A percentile compares a stretch with the other conserved stretches of the same genome.
These are phyloP conservation scores for Harringtonia lauricola DNA, from an alignment of 2,329 filamentous ascomycete genomes.

Conservation along the genomic window DNA sequence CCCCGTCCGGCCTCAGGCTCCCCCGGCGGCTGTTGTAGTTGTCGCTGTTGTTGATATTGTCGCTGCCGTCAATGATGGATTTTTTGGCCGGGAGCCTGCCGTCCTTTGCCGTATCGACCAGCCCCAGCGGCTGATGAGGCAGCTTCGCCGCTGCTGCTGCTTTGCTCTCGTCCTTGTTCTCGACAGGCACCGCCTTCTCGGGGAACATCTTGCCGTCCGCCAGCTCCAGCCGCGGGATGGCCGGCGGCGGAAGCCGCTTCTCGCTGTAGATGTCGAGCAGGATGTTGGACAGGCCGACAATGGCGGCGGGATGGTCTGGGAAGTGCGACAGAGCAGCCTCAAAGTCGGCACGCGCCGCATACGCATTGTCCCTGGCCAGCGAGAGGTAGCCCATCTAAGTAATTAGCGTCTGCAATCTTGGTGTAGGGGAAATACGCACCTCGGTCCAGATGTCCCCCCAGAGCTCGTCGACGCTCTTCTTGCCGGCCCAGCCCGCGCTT, in stretches of 20 bases:
- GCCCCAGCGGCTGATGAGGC: constrained; percentile 35
- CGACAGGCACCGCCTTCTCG: constrained; percentile 7
- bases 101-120: constrained; percentile 18
- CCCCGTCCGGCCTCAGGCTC: background rate
- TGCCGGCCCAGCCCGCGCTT: constrained; percentile 63
- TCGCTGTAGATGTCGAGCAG: constrained; percentile 76
- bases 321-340: constrained; percentile 73
- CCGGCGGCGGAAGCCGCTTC: constrained; percentile 47
- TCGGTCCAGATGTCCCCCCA: constrained; percentile 78
- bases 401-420: too few relatives aligned
- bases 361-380: constrained; percentile 47
- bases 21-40: too few relatives aligned
- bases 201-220: constrained; percentile 19
- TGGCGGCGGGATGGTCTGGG: constrained; percentile 69
- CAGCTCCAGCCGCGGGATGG: constrained; percentile 34
- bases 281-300: constrained; percentile 72
- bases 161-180: background rate
- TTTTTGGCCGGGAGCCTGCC: background rate
- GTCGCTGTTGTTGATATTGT: too few relatives aligned
- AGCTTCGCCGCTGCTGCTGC: constrained; percentile 14
- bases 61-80: background rate
- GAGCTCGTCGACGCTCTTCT: constrained; percentile 71
- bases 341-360: constrained; percentile 64
- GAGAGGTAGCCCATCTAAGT: constrained; percentile 56
- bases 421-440: constrained; percentile 35